phyloP scores from a whole-genome alignment of 148 eudicot genomes.

The Pouteria glomerata region DNA sequence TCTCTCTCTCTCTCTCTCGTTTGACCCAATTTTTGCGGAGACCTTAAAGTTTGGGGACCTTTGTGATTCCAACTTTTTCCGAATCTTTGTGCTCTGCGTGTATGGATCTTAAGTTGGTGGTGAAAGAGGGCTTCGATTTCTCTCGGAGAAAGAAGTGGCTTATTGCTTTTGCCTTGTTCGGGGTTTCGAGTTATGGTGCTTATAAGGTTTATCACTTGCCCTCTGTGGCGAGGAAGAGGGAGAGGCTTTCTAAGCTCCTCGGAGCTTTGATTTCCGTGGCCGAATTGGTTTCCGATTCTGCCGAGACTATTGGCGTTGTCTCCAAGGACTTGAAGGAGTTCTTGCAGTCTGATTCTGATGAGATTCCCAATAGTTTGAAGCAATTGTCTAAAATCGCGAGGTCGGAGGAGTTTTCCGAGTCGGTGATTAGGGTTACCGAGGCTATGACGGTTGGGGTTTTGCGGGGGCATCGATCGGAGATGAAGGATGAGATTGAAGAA shows the following conservation, averaged over 20 bases:
- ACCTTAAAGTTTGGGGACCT: neutral
- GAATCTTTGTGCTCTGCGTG: neutral
- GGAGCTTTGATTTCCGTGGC: constrained; percentile 44
- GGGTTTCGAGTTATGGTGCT: constrained; percentile 59
- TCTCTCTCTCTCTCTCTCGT: neutral
- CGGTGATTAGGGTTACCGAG: constrained; percentile 47
- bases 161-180: constrained; percentile 43
- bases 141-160: constrained; percentile 37
- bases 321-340: constrained; percentile 74
- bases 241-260: constrained; percentile 38
- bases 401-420: constrained; percentile 60
- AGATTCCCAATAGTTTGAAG: constrained; percentile 77
- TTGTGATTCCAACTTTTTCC: neutral
- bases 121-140: constrained; percentile 2
- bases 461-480: constrained; percentile 40
- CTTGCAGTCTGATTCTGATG: constrained; percentile 58
- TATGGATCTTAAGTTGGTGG: constrained; percentile 16
- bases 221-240: constrained; percentile 47
- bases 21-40: too few relatives aligned
- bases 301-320: constrained; percentile 54
- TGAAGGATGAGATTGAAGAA: constrained; percentile 20
- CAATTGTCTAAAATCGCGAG: constrained; percentile 64
- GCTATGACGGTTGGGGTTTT: constrained; percentile 55
- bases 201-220: constrained; percentile 59
- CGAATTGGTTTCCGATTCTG: constrained; percentile 66